These are phyloP conservation scores for Apiospora aurea DNA, from an alignment of 2,329 filamentous ascomycete species.

Conservation along the genomic window DNA sequence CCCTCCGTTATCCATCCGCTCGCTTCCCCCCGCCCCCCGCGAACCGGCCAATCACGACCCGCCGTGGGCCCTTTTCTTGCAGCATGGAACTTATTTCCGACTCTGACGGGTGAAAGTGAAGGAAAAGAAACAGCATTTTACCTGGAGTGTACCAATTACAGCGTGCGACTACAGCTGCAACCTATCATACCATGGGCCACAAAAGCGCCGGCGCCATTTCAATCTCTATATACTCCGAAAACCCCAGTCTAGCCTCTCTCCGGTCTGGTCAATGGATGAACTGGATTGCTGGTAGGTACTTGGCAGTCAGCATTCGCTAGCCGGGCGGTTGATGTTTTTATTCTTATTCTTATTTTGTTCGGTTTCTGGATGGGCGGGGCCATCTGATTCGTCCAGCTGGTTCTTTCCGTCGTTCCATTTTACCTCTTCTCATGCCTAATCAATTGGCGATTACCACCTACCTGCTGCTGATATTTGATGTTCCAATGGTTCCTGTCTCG, in stretches of 20 bases:
- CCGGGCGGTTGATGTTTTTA: not conserved
- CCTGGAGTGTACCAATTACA: not conserved
- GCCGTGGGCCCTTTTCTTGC: conserved; percentile 24
- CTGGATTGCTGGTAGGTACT: not conserved
- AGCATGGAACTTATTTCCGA: conserved; percentile 6
- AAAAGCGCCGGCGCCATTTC: conserved; percentile 11
- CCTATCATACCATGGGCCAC: conserved; percentile 29
- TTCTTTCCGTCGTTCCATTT: conserved; percentile 37
- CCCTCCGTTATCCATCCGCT: conserved; percentile 45
- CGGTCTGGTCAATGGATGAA: not conserved
- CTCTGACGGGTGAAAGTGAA: conserved; percentile 11
- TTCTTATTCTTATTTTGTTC: not conserved
- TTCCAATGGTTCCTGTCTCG: not conserved
- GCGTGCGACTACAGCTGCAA: not conserved
- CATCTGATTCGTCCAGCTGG: conserved; percentile 38
- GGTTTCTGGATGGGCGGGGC: conserved; percentile 7
- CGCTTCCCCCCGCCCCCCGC: conserved; percentile 8
- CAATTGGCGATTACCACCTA: not conserved
- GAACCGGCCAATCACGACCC: conserved; percentile 22
- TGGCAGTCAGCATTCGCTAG: not conserved
- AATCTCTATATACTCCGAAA: conserved; percentile 10
- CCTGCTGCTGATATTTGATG: not conserved
- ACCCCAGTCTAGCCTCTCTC: not conserved
- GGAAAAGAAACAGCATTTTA: conserved; percentile 12
- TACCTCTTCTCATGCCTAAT: conserved; percentile 27